Evolutionary conservation across 2,329 filamentous ascomycete species (phyloP), one percentile per base, ranked within the genome.

Genomic region (Cercospora sp.): DNA sequence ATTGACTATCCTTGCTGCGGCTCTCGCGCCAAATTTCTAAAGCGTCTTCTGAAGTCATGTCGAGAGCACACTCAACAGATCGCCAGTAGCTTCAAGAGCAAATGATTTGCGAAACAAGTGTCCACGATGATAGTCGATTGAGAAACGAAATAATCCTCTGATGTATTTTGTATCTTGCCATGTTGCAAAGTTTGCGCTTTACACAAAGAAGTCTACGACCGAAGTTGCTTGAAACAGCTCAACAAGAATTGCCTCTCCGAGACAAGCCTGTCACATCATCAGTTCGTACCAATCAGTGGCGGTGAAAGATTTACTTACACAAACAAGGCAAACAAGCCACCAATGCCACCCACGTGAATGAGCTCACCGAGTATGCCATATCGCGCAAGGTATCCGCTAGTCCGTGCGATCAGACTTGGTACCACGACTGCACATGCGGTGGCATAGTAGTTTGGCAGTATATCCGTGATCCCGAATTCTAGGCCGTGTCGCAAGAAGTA

Each of bases 401-500:
- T 77, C 58, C 70, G 73, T 42, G 74, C 74, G 67, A 84, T 73
- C 67, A 82, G 26, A 13, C 74, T 73, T 18, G 80, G 78, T 12
- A 82, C 72, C 4, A 80, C 70, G 4, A 78, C 76, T 4, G 79
- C 78, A 30, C 70, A 73, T 18, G 78, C 81, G 9, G 80, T 73
- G 45, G 79, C 79, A n/a, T 70, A 72, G 18, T 70, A 55, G 42
- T 73, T 78, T 8, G 79, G 79, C 65, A 80, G 31, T 2, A 77
- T 64, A 16, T 75, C 72, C 39, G 60, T 16, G 7, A 75, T 28
- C 31, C 2, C 70, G 64, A 67, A 79, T 28, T 72, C 73, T 48
- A 76, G 62, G 8, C 80, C 82, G 53, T 85, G 80, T 16, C 76
- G 76, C 5, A 66, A 74, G 68, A 96, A 89, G 77, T 89, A 96